A percentile compares a stretch with the other conserved stretches of the same genome.
Conservation (phyloP, 768 basidiomycete species). For the Sporobolomyces phaffii region DNA sequence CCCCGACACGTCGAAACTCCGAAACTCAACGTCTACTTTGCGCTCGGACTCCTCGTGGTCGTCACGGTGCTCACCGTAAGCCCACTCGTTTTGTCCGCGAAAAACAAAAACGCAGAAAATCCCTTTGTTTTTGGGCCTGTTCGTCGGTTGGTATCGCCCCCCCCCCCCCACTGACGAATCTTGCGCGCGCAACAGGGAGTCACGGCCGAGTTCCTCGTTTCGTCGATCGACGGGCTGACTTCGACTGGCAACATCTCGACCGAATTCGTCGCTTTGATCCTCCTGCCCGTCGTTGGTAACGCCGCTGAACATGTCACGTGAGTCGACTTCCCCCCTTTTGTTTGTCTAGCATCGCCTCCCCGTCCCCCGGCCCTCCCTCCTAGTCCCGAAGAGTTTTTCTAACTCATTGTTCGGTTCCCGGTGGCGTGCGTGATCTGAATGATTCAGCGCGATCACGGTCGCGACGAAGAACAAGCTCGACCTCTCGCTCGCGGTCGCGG, state of each 20-base stretch:
- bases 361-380: too few species aligned
- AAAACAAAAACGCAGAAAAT: too few species aligned
- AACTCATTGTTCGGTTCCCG: too few species aligned
- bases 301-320: constrained; percentile 54
- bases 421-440: too few species aligned
- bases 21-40: constrained; percentile 58
- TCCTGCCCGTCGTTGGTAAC: constrained; percentile 87
- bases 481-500: constrained; percentile 80
- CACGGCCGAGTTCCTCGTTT: constrained; percentile 66
- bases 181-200: constrained; percentile 49
- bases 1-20: constrained; percentile 51
- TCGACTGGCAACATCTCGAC: constrained; percentile 55
- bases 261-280: constrained; percentile 81
- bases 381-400: too few species aligned
- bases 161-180: not conserved
- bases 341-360: constrained; percentile 25
- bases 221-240: constrained; percentile 68
- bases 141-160: too few species aligned
- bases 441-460: constrained; percentile 72
- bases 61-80: constrained; percentile 53
- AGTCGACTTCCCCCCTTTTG: not conserved
- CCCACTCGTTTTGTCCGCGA: too few species aligned
- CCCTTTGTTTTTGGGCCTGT: too few species aligned
- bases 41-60: constrained; percentile 54
- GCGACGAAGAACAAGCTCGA: constrained; percentile 81